Conservation (phyloP, 2,329 filamentous ascomycete genomes). For the Byssochlamys sp. region DNA sequence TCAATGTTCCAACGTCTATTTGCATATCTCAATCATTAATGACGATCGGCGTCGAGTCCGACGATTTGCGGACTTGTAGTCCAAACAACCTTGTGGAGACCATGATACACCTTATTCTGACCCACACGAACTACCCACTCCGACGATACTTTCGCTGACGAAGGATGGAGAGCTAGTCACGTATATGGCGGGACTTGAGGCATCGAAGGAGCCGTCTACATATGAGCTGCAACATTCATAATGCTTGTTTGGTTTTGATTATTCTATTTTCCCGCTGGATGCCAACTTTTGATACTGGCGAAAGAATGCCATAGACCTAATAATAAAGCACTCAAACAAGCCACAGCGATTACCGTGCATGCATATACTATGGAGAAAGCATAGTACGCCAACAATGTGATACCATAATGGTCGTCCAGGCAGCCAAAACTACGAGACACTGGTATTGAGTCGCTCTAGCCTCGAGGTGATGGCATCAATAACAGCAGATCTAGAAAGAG, state of each 20-base stretch:
- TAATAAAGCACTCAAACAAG: background rate
- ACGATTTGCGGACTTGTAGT: background rate
- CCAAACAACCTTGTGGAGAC: background rate
- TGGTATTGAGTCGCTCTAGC: slow-evolving; percentile 30
- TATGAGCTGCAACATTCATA: background rate
- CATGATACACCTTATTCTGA: background rate
- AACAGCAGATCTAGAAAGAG: slow-evolving; percentile 28
- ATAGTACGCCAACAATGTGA: background rate
- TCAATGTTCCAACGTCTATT: too few relatives aligned
- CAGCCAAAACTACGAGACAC: slow-evolving; percentile 11
- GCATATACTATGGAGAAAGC: background rate
- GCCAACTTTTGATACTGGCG: background rate
- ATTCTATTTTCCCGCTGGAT: background rate
- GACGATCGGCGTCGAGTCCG: background rate
- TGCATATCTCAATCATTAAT: background rate
- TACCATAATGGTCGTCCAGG: background rate
- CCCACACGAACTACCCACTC: background rate
- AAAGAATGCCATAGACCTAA: background rate
- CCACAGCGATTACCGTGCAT: background rate
- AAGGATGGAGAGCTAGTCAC: background rate
- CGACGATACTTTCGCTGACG: too few relatives aligned
- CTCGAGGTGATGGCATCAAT: slow-evolving; percentile 36
- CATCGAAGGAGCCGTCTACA: background rate
- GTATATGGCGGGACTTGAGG: background rate
- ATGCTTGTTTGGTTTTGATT: background rate